A percentile compares a stretch with the other conserved stretches of the same genome.
Evolutionary conservation across 106 monocot genomes (phyloP).

Genomic region (Dendrobium chrysotoxum): DNA sequence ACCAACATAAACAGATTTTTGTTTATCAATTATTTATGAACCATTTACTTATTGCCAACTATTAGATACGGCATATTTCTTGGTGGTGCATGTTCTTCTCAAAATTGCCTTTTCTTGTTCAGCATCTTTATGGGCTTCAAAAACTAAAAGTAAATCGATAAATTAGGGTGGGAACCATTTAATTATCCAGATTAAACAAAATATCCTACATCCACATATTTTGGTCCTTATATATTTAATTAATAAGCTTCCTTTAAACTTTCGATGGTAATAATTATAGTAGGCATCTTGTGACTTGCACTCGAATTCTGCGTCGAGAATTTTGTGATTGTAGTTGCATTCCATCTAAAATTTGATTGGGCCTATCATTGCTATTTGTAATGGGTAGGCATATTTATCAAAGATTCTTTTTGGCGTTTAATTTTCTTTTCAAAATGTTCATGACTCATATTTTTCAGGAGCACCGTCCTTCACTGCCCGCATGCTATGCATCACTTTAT

Average conservation of each 20-base stretch:
- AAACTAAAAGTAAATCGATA: not conserved
- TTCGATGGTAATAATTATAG: not conserved
- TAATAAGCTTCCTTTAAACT: too few relatives aligned
- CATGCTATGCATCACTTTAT: not conserved
- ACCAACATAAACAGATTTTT: too few relatives aligned
- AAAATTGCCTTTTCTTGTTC: not conserved
- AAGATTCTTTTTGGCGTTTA: not conserved
- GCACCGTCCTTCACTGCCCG: not conserved
- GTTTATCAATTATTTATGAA: too few relatives aligned
- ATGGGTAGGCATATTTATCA: not conserved
- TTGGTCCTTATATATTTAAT: too few relatives aligned
- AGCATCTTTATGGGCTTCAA: not conserved
- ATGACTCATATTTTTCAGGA: not conserved
- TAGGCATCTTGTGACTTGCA: not conserved
- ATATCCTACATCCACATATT: too few relatives aligned
- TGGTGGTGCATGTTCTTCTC: too few relatives aligned
- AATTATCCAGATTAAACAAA: not conserved
- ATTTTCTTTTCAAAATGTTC: not conserved
- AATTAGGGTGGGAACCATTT: not conserved
- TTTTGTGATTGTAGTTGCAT: not conserved
- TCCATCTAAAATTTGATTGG: not conserved
- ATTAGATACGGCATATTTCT: too few relatives aligned
- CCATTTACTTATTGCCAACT: too few relatives aligned
- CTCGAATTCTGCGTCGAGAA: not conserved
- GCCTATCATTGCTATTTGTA: not conserved